Percentiles rank a stretch among this genome's conserved stretches.
phyloP scores from a whole-genome alignment of 1,284 basidiomycete species.

The Moesziomyces antarcticus region DNA sequence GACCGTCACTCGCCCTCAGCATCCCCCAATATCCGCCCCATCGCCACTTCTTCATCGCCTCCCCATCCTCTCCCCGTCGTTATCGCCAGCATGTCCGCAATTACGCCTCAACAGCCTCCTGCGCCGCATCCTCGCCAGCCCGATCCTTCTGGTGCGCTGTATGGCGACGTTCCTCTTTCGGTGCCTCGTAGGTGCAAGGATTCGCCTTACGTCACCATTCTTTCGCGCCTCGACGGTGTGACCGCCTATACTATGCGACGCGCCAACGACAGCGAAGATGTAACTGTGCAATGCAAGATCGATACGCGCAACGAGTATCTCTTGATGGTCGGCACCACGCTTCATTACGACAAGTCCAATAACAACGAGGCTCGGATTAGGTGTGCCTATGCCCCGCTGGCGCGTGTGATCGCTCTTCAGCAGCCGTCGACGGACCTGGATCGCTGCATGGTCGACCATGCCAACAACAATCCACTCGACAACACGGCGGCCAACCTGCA shows the following conservation, averaged over 20 bases:
- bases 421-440: not conserved
- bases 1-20: too few relatives aligned
- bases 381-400: too few relatives aligned
- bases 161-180: not conserved
- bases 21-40: too few relatives aligned
- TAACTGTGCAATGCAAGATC: not conserved
- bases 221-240: slow-evolving; percentile 2
- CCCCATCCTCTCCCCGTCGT: too few relatives aligned
- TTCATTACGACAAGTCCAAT: not conserved
- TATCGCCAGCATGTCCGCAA: too few relatives aligned
- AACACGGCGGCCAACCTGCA: not conserved
- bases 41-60: too few relatives aligned
- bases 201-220: not conserved
- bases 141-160: not conserved
- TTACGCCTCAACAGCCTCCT: too few relatives aligned
- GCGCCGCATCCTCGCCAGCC: not conserved
- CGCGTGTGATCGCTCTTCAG: not conserved
- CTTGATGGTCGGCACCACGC: not conserved
- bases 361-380: too few relatives aligned
- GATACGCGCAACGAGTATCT: slow-evolving; percentile 1
- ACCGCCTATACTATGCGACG: not conserved
- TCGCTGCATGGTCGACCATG: not conserved
- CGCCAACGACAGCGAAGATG: not conserved
- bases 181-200: not conserved
- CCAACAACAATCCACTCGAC: not conserved